Evolutionary conservation across 805 yeast genomes (phyloP).

Genomic region (Ogataea glucozyma): DNA sequence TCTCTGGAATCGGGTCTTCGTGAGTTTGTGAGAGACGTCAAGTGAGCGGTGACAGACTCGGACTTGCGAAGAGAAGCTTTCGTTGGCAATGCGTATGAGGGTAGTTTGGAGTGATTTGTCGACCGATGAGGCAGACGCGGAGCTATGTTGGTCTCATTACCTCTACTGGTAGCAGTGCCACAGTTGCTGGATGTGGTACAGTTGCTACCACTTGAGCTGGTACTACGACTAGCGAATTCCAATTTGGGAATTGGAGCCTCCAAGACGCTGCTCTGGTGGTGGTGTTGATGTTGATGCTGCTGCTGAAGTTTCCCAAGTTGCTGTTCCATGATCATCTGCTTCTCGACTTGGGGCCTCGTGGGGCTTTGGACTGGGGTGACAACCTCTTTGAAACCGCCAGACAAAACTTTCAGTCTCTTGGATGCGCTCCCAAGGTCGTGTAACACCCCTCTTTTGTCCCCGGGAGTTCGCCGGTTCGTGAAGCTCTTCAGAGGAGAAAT

Average conservation of each 20-base stretch:
- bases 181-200: too few species aligned
- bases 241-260: slow-evolving; percentile 11
- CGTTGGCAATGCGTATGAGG: slow-evolving; percentile 25
- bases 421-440: slow-evolving; percentile 32
- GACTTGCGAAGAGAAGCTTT: slow-evolving; percentile 17
- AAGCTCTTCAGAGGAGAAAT: slow-evolving; percentile 3
- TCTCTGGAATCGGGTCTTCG: slow-evolving; percentile 1
- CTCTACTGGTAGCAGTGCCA: too few species aligned
- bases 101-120: slow-evolving; percentile 12
- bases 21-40: not conserved
- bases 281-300: too few species aligned
- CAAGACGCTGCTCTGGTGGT: slow-evolving; percentile 4
- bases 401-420: slow-evolving; percentile 29
- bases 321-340: slow-evolving; percentile 24
- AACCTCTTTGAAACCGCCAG: slow-evolving; percentile 31
- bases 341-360: slow-evolving; percentile 29
- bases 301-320: slow-evolving; percentile 18
- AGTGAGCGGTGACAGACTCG: slow-evolving; percentile 10
- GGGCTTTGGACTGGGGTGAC: slow-evolving; percentile 28
- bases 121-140: slow-evolving; percentile 4
- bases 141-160: too few species aligned
- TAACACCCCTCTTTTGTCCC: slow-evolving; percentile 28
- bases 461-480: slow-evolving; percentile 20
- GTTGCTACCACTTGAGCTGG: too few species aligned
- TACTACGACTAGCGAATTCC: slow-evolving; percentile 8